A percentile compares a stretch with the other conserved stretches of the same genome.
Conservation (phyloP, 2,329 filamentous ascomycete genomes). For the Byssochlamys sp. region DNA sequence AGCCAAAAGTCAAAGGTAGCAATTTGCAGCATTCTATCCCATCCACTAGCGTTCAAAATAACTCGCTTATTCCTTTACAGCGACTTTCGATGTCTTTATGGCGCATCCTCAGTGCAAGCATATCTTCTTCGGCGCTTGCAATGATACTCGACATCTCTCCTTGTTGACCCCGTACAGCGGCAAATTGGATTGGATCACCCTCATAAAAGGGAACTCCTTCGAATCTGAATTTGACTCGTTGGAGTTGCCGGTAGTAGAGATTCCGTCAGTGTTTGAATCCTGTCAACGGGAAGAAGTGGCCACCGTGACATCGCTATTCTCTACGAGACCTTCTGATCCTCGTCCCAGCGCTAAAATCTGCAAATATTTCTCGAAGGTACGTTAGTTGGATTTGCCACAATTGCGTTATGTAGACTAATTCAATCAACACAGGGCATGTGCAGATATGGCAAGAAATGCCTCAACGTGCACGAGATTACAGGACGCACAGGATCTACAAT, state of each 20-base stretch:
- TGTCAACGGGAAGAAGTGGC: not conserved
- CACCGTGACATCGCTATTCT: not conserved
- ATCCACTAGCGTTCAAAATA: not conserved
- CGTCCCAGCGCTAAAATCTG: conserved; percentile 13
- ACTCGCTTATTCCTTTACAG: conserved; percentile 8
- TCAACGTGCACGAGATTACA: conserved; percentile 22
- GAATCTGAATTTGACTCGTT: conserved; percentile 46
- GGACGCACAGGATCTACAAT: conserved; percentile 10
- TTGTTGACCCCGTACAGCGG: conserved; percentile 46
- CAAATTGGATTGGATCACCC: conserved; percentile 44
- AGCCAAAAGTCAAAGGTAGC: conserved; percentile 50
- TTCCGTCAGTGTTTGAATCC: conserved; percentile 45
- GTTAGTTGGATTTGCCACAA: not conserved
- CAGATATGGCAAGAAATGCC: conserved; percentile 22
- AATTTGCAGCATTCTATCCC: not conserved
- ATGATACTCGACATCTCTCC: conserved; percentile 50
- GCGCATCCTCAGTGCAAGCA: conserved; percentile 55
- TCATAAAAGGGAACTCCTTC: conserved; percentile 44
- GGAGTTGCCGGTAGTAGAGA: conserved; percentile 42
- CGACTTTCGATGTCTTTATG: conserved; percentile 40
- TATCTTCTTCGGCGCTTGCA: conserved; percentile 55
- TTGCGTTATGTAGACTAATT: not conserved
- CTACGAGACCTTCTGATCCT: not conserved
- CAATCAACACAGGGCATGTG: conserved; percentile 20
- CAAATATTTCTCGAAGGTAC: conserved; percentile 26